Conservation (phyloP, 495 filamentous ascomycete species). For the Hypoxylon rickii region DNA sequence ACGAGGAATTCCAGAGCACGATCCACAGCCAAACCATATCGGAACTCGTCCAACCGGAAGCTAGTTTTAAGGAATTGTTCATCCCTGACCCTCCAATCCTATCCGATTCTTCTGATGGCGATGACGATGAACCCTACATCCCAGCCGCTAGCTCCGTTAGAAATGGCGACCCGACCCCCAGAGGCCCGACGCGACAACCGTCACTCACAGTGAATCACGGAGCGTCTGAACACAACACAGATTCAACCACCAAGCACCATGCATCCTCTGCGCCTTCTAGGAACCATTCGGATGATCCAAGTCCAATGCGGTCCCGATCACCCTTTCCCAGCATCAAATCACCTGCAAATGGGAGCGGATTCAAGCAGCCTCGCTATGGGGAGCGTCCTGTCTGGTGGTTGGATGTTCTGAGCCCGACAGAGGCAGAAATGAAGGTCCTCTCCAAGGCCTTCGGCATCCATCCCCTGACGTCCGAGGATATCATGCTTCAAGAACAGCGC, state of each 20-base stretch:
- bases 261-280: slow-evolving; percentile 25
- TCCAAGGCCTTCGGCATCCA: slow-evolving; percentile 94
- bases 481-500: slow-evolving; percentile 93
- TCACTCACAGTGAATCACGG: slow-evolving; percentile 39
- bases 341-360: slow-evolving; percentile 9
- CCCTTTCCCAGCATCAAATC: slow-evolving; percentile 29
- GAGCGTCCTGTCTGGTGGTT: slow-evolving; percentile 95
- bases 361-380: slow-evolving; percentile 72
- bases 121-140: slow-evolving; percentile 51
- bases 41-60: slow-evolving; percentile 82
- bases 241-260: slow-evolving; percentile 24
- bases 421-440: slow-evolving; percentile 88
- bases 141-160: slow-evolving; percentile 12
- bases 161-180: slow-evolving; percentile 24
- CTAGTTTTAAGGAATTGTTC: slow-evolving; percentile 84
- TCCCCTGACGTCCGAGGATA: slow-evolving; percentile 92
- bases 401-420: slow-evolving; percentile 87
- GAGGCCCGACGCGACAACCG: slow-evolving; percentile 41
- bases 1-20: slow-evolving; percentile 90
- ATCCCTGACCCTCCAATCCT: slow-evolving; percentile 58
- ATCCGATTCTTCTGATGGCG: slow-evolving; percentile 65
- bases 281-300: slow-evolving; percentile 21
- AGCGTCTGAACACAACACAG: slow-evolving; percentile 18
- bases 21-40: slow-evolving; percentile 95
- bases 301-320: slow-evolving; percentile 29